Conservation (phyloP, 228 moss, liverwort and hornwort species). For the Sphagnum magellanicum region DNA sequence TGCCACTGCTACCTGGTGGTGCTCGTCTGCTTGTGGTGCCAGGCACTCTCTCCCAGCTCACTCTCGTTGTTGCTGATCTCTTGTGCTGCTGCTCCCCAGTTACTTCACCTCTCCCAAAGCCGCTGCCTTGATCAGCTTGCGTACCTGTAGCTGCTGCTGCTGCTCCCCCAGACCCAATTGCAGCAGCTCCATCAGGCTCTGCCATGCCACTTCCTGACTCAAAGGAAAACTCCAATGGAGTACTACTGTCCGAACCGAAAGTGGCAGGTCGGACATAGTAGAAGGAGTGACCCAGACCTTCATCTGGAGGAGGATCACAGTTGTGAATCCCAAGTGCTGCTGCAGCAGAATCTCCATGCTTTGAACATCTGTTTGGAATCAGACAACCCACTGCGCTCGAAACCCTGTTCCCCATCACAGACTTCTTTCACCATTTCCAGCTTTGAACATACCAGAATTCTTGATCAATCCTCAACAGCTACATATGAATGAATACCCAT, state of each 20-base stretch:
- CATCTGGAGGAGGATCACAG: conserved; percentile 52
- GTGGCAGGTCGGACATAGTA: conserved; percentile 78
- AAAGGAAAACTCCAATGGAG: conserved; percentile 13
- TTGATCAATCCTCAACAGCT: no score
- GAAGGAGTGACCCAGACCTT: conserved; percentile 96
- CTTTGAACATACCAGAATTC: no score
- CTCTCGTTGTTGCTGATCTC: conserved; percentile 22
- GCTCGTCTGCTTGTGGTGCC: no score
- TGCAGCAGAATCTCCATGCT: conserved; percentile 50
- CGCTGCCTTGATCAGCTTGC: no score
- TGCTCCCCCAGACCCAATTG: background rate
- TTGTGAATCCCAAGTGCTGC: conserved; percentile 43
- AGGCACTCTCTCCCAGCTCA: conserved; percentile 19
- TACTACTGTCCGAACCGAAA: conserved; percentile 21
- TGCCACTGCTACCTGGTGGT: no score
- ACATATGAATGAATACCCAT: no score
- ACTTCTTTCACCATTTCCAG: conserved; percentile 8
- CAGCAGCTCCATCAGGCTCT: background rate
- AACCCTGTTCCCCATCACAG: conserved; percentile 69
- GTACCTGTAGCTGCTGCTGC: background rate
- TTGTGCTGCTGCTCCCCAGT: conserved; percentile 12
- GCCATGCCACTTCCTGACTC: conserved; percentile 7
- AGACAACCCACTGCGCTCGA: conserved; percentile 79
- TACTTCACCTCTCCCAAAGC: background rate
- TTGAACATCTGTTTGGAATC: conserved; percentile 36